Evolutionary conservation across 1,139 yeast genomes (phyloP).

Genomic region (Torulaspora globosa): DNA sequence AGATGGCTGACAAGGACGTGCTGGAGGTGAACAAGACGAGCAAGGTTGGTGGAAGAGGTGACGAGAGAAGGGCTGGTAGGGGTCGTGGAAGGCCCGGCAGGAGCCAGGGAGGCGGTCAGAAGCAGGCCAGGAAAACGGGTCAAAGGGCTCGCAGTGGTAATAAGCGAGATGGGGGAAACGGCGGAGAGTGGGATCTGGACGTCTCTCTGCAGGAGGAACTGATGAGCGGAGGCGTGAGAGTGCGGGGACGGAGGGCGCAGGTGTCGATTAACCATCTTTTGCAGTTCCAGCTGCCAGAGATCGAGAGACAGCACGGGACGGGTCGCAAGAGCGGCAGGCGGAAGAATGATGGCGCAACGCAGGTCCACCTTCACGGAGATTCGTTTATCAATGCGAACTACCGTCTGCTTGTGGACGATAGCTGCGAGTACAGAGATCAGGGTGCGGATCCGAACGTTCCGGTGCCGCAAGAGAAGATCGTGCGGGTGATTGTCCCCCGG

Average conservation of each 20-base stretch:
- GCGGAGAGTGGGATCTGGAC: constrained; percentile 18
- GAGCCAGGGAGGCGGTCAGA: not conserved
- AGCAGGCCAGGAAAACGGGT: not conserved
- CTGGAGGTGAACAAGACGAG: constrained; percentile 2
- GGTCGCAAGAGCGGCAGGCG: constrained; percentile 18
- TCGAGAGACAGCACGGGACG: constrained; percentile 29
- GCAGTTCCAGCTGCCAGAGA: constrained; percentile 56
- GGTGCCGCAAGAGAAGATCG: constrained; percentile 55
- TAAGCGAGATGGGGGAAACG: not conserved
- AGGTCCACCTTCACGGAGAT: constrained; percentile 56
- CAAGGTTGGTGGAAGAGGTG: constrained; percentile 1
- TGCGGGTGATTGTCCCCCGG: constrained; percentile 68
- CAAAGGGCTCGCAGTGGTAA: not conserved
- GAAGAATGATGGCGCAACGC: constrained; percentile 29
- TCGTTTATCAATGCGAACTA: constrained; percentile 80
- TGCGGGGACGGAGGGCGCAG: constrained; percentile 48
- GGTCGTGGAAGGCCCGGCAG: not conserved
- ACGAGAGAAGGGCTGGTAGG: not conserved
- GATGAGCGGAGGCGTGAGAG: constrained; percentile 36
- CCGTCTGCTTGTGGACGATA: constrained; percentile 69
- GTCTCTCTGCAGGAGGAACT: constrained; percentile 39
- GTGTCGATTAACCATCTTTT: constrained; percentile 61
- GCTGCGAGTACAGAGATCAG: constrained; percentile 54
- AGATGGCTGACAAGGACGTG: constrained; percentile 10
- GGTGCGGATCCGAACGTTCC: constrained; percentile 71